Percentiles rank a stretch among this genome's conserved stretches.
Conservation (phyloP, 495 filamentous ascomycete species). For the Bathelium albidoporum region DNA sequence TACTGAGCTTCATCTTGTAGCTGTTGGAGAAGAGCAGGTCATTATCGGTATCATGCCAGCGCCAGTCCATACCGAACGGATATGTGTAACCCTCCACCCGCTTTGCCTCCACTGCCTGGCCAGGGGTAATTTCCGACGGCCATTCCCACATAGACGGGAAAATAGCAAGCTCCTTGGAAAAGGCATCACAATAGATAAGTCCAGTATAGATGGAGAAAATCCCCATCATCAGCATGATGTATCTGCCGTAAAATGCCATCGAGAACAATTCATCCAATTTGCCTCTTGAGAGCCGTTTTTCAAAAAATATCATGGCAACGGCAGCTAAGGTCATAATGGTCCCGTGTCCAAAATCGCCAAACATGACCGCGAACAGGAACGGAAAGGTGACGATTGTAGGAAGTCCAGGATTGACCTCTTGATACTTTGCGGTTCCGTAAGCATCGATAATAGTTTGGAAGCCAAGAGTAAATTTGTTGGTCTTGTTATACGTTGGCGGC, state of each 20-base stretch:
- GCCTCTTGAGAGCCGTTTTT: conserved; percentile 69
- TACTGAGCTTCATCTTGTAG: conserved; percentile 99
- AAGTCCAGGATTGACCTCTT: conserved; percentile 90
- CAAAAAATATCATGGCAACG: conserved; percentile 86
- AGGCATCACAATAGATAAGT: conserved; percentile 94
- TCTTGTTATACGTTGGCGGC: conserved; percentile 89
- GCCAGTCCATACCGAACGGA: conserved; percentile 93
- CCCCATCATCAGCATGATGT: conserved; percentile 98
- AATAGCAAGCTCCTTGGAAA: conserved; percentile 81
- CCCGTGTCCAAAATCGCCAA: conserved; percentile 92
- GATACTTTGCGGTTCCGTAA: conserved; percentile 93
- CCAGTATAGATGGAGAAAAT: conserved; percentile 94
- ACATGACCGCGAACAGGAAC: conserved; percentile 98
- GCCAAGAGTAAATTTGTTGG: conserved; percentile 93
- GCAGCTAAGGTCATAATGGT: conserved; percentile 72
- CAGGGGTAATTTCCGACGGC: conserved; percentile 51
- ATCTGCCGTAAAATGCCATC: conserved; percentile 98
- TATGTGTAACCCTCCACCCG: conserved; percentile 69
- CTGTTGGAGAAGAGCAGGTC: conserved; percentile 89
- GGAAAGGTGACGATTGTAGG: conserved; percentile 95
- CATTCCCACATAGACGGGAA: conserved; percentile 87
- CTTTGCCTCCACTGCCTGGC: conserved; percentile 47
- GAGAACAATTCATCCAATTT: conserved; percentile 90
- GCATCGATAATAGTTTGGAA: conserved; percentile 99
- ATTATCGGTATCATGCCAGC: conserved; percentile 92